Conservation (phyloP, 1,139 yeast genomes). For the Zygoascus sp. region DNA sequence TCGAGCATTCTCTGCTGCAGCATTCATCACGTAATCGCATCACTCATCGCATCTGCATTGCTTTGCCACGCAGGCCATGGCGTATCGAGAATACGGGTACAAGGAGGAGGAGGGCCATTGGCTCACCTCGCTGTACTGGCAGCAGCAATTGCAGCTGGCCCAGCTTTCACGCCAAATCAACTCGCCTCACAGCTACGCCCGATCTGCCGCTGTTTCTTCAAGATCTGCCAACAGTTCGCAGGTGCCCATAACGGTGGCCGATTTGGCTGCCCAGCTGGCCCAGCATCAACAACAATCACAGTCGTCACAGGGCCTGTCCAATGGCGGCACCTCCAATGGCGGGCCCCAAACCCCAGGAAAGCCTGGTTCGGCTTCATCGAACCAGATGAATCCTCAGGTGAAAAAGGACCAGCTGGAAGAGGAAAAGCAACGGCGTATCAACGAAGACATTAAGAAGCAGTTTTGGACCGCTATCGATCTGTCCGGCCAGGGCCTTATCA, state of each 20-base stretch:
- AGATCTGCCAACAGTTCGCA: slow-evolving; percentile 21
- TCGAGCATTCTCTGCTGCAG: too few species aligned
- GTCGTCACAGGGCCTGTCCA: slow-evolving; percentile 17
- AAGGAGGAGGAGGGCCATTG: slow-evolving; percentile 15
- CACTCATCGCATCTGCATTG: too few species aligned
- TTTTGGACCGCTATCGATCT: slow-evolving; percentile 94
- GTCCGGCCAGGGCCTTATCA: slow-evolving; percentile 79
- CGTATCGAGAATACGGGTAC: slow-evolving; percentile 13
- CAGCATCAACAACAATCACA: slow-evolving; percentile 28
- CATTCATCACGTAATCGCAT: too few species aligned
- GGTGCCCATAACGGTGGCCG: slow-evolving; percentile 32
- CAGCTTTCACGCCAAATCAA: slow-evolving; percentile 70
- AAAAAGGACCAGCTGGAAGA: slow-evolving; percentile 67
- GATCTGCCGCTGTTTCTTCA: slow-evolving; percentile 84
- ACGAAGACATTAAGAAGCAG: slow-evolving; percentile 68
- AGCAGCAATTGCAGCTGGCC: slow-evolving; percentile 77
- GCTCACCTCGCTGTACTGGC: slow-evolving; percentile 66
- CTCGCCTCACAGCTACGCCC: slow-evolving; percentile 83
- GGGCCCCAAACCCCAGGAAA: slow-evolving; percentile 34
- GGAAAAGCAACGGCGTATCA: slow-evolving; percentile 70
- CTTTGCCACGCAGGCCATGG: too few species aligned
- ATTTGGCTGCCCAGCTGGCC: slow-evolving; percentile 36
- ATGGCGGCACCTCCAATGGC: slow-evolving; percentile 36
- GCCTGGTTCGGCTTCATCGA: slow-evolving; percentile 33
- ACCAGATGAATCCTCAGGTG: slow-evolving; percentile 28